Base-by-base conservation (phyloP, 306 rosid species). In the Rubus parviflorus region DNA sequence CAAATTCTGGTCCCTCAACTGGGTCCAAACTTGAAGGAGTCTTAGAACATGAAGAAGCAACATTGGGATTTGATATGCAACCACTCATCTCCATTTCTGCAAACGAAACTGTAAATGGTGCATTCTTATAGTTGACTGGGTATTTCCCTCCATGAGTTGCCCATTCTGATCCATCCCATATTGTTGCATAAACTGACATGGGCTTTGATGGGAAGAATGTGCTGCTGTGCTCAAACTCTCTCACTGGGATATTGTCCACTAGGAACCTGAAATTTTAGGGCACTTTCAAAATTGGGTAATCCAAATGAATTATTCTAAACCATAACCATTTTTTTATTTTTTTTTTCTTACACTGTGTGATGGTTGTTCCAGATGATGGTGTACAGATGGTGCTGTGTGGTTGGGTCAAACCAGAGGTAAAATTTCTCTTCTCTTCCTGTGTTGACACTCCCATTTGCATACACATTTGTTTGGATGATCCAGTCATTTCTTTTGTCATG, bases 81-180 rank as follows among this genome's bases (percentile, higher is more conserved):
- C 98, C 97, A 68, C 88, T 85, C 6, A 89, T 75, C 63, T 95
- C 86, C 82, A 90, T 79, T 63, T 88, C 87, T 45, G 89, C 20
- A 49, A 90, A 80, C 35, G 98, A 90, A 82, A 71, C 97, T 81
- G 81, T 80, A 80, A 85, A 95, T 43, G 98, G 98, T 70, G 92
- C 97, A 79, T 92, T 80, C 71, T 87, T 92, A 54, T 95, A 95
- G 70, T 95, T 88, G 3, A 95, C 97, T 38, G 87, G 86, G 74
- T 92, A 92, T 74, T 92, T 95, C 56, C 97, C 98, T 66, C 98
- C 98, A 82, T 90, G 89, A 45, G 98, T 95, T 53, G 98, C 98
- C 98, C 98, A 95, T 10, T 90, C 76, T 79, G 98, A 95, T 2
- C 88, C 98, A 82, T 95, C 98, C 98, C 98, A 95, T 85, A 95